Conservation (phyloP, 148 eudicot species). For the Hydrangea macrophylla region DNA sequence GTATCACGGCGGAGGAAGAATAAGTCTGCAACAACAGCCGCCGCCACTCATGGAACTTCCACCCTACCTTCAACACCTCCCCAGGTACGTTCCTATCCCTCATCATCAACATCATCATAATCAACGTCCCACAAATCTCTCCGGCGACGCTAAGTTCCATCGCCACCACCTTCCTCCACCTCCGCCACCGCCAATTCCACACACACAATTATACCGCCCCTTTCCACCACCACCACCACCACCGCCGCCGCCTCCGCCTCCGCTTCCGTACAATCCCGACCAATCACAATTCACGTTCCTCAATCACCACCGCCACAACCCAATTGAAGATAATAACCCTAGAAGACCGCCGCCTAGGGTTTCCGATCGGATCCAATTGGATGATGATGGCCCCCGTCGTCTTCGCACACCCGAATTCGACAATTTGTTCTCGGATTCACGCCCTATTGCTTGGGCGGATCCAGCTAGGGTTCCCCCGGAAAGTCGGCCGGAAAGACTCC, state of each 20-base stretch:
- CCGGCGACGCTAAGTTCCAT: conserved; percentile 8
- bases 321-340: conserved; percentile 9
- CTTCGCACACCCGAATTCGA: conserved; percentile 15
- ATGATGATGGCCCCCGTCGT: conserved; percentile 26
- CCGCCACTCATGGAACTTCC: conserved; percentile 23
- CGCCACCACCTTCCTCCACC: conserved; percentile 26
- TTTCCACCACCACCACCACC: conserved; percentile 17
- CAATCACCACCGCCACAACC: conserved; percentile 16
- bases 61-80: conserved; percentile 23
- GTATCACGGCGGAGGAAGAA: too few species aligned
- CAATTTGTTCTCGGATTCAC: conserved; percentile 6
- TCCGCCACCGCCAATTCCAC: conserved; percentile 15
- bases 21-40: conserved; percentile 1
- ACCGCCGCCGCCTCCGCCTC: conserved; percentile 20
- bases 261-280: conserved; percentile 12
- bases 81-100: conserved; percentile 39
- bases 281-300: conserved; percentile 21
- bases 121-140: conserved; percentile 10
- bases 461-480: conserved; percentile 26
- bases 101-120: conserved; percentile 27
- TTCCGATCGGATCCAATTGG: conserved; percentile 23
- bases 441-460: conserved; percentile 12
- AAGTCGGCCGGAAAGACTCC: neutral
- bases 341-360: conserved; percentile 34
- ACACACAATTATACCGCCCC: conserved; percentile 2